Percentiles rank a stretch among this genome's conserved stretches.
phyloP scores from a whole-genome alignment of 306 rosid genomes.

The Pachyrhizus erosus region DNA sequence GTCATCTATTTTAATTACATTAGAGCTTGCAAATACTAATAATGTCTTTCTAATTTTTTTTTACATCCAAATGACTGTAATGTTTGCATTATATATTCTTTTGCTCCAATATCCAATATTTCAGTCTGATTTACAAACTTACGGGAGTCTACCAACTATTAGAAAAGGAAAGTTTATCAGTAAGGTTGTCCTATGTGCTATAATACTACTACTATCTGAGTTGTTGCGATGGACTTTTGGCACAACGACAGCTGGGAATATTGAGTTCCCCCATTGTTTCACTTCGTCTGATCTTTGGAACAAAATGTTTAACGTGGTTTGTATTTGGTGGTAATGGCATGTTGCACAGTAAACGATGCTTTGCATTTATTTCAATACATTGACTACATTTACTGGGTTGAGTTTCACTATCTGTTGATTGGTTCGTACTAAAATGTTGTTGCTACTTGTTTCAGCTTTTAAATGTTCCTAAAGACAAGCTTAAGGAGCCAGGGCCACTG shows the following conservation, averaged over 20 bases:
- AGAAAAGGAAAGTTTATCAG: slow-evolving; percentile 4
- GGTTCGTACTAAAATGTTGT: slow-evolving; percentile 34
- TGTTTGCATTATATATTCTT: neutral
- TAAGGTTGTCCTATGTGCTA: neutral
- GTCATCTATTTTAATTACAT: neutral
- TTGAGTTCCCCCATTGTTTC: slow-evolving; percentile 1
- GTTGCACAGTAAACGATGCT: neutral
- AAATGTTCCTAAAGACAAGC: slow-evolving; percentile 51
- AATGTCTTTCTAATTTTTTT: neutral
- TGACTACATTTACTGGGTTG: slow-evolving; percentile 7
- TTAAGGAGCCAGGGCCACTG: slow-evolving; percentile 48
- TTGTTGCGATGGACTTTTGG: slow-evolving; percentile 30
- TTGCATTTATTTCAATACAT: neutral
- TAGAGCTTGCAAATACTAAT: neutral
- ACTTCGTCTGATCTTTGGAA: neutral
- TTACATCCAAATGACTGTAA: neutral
- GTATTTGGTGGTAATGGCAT: neutral
- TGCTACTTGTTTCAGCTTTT: slow-evolving; percentile 60
- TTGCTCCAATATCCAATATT: neutral
- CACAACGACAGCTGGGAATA: neutral
- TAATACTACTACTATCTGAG: neutral
- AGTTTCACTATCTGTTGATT: slow-evolving; percentile 3
- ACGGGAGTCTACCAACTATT: neutral
- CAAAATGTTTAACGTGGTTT: neutral
- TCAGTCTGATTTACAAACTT: neutral